Conservation (phyloP, 2,329 filamentous ascomycete genomes). For the Paecilomyces variotii region DNA sequence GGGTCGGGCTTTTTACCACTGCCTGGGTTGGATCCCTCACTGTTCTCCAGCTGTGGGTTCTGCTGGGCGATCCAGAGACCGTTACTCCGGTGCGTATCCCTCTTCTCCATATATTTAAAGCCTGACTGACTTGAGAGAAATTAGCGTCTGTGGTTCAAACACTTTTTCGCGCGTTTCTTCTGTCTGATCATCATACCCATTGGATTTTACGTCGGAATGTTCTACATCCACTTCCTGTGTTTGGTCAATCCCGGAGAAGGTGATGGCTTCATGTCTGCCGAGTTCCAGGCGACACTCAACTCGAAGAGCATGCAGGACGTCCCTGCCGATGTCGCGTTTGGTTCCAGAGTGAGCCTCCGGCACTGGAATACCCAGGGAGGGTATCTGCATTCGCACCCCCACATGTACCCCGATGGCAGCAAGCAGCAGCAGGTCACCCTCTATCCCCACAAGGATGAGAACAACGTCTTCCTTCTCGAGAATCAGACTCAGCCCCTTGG, state of each 20-base stretch:
- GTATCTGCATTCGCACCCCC: slow-evolving; percentile 89
- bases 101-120: neutral
- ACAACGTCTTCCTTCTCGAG: slow-evolving; percentile 90
- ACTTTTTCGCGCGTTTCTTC: slow-evolving; percentile 84
- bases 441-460: slow-evolving; percentile 98
- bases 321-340: slow-evolving; percentile 82
- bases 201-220: slow-evolving; percentile 93
- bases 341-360: slow-evolving; percentile 75
- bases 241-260: slow-evolving; percentile 92
- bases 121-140: slow-evolving; percentile 14
- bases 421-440: slow-evolving; percentile 98
- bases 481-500: slow-evolving; percentile 90
- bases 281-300: slow-evolving; percentile 96
- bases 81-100: slow-evolving; percentile 60
- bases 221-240: slow-evolving; percentile 91
- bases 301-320: slow-evolving; percentile 95
- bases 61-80: slow-evolving; percentile 80
- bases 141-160: slow-evolving; percentile 78
- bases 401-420: slow-evolving; percentile 97
- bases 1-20: slow-evolving; percentile 97
- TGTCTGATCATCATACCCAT: slow-evolving; percentile 84
- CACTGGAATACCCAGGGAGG: slow-evolving; percentile 97
- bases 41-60: slow-evolving; percentile 84
- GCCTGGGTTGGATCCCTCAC: slow-evolving; percentile 95
- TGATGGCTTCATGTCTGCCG: slow-evolving; percentile 98